Percentiles rank a stretch among this genome's conserved stretches.
These are phyloP conservation scores for Jatropha podagrica DNA, from an alignment of 441 rosid species.

Conservation along the genomic window DNA sequence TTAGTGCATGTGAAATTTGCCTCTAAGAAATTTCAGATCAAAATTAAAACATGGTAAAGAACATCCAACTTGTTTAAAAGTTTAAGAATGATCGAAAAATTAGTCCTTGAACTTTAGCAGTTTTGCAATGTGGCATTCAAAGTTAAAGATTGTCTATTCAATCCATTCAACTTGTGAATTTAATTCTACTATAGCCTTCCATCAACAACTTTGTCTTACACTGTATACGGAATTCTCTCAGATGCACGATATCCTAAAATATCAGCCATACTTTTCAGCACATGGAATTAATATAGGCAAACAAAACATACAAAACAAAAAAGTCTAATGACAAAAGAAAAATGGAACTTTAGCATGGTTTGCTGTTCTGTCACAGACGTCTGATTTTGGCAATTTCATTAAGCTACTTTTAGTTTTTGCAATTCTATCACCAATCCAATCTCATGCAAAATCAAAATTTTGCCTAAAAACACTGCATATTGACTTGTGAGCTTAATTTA, in stretches of 20 bases:
- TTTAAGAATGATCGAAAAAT: neutral
- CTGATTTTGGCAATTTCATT: too few species aligned
- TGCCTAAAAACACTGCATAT: neutral
- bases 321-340: too few species aligned
- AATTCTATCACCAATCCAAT: neutral
- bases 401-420: neutral
- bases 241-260: too few species aligned
- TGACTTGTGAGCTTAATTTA: neutral
- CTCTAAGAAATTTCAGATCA: neutral
- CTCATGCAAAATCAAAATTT: neutral
- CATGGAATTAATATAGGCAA: too few species aligned
- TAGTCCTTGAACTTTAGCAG: neutral
- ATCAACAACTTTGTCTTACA: neutral
- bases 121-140: neutral
- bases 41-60: slow-evolving; percentile 8
- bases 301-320: too few species aligned
- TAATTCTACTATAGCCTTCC: neutral
- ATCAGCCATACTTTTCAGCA: neutral
- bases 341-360: too few species aligned
- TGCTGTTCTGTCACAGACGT: too few species aligned
- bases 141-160: neutral
- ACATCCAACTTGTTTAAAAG: neutral
- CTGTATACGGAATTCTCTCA: too few species aligned
- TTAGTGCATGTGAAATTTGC: neutral
- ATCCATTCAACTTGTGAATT: neutral